Evolutionary conservation across 768 basidiomycete species (phyloP).

Genomic region (Mycena vulgaris): DNA sequence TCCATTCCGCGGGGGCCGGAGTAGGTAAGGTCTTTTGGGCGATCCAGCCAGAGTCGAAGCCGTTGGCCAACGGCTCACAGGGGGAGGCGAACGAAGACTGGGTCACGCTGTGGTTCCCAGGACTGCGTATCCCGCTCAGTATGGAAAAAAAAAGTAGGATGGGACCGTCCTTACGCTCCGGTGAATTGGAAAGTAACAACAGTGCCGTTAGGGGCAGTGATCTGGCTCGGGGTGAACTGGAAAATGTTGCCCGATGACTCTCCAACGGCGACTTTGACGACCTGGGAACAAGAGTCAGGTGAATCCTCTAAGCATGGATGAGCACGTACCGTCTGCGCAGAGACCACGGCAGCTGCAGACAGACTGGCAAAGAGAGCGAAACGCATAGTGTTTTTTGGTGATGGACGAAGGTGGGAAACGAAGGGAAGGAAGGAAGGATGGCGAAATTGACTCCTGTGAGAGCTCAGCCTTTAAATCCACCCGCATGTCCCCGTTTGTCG

Average conservation of each 20-base stretch:
- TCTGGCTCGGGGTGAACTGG: slow-evolving; percentile 59
- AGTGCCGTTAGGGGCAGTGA: slow-evolving; percentile 61
- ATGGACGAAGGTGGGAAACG: no score
- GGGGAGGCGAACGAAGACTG: slow-evolving; percentile 64
- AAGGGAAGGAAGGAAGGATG: no score
- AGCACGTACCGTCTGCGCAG: no score
- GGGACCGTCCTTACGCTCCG: slow-evolving; percentile 49
- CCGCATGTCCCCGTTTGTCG: no score
- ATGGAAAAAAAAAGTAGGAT: not conserved
- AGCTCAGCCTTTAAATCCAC: no score
- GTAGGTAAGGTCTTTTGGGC: slow-evolving; percentile 41
- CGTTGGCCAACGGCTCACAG: slow-evolving; percentile 59
- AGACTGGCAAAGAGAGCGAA: no score
- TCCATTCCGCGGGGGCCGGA: slow-evolving; percentile 63
- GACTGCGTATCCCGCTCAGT: slow-evolving; percentile 42
- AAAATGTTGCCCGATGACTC: slow-evolving; percentile 45
- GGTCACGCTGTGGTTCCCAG: slow-evolving; percentile 69
- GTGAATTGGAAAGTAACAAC: slow-evolving; percentile 67
- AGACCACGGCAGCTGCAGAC: no score
- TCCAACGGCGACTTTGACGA: slow-evolving; percentile 29
- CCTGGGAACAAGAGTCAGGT: no score
- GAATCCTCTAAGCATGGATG: no score
- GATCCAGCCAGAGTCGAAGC: slow-evolving; percentile 71
- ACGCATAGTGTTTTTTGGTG: no score
- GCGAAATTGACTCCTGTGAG: no score